phyloP scores from a whole-genome alignment of 805 yeast species.

The Metschnikowia cerradonensis region DNA sequence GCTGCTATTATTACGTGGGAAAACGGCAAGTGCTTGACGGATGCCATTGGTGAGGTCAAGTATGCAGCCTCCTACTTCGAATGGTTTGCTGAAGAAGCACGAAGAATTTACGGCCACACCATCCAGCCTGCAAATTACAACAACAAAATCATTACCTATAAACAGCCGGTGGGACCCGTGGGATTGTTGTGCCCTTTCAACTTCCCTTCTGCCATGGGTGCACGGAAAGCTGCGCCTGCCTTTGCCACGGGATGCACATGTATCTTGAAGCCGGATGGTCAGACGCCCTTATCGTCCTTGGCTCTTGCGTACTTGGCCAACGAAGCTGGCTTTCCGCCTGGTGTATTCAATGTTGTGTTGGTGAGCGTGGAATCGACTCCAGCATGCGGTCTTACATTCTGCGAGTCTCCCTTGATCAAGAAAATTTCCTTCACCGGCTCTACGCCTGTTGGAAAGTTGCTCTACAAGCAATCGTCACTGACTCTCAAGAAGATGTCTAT shows the following conservation, averaged over 20 bases:
- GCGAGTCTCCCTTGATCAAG: constrained; percentile 50
- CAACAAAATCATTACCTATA: constrained; percentile 50
- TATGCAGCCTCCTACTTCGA: constrained; percentile 52
- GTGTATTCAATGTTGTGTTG: constrained; percentile 50
- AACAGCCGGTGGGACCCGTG: constrained; percentile 62
- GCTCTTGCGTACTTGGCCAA: constrained; percentile 53
- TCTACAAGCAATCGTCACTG: constrained; percentile 57
- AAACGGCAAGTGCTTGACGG: constrained; percentile 55
- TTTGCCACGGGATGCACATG: constrained; percentile 63
- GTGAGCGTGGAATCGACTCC: constrained; percentile 48
- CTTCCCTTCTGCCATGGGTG: constrained; percentile 65
- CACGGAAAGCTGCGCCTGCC: constrained; percentile 63
- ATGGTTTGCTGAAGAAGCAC: constrained; percentile 53
- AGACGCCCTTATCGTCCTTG: constrained; percentile 58
- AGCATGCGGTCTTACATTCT: constrained; percentile 47
- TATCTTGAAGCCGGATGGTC: constrained; percentile 57
- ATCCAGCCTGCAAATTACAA: constrained; percentile 51
- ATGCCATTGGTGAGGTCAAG: constrained; percentile 52
- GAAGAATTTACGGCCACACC: constrained; percentile 52
- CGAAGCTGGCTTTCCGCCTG: constrained; percentile 59
- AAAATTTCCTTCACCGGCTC: constrained; percentile 80
- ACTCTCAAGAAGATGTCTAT: constrained; percentile 67
- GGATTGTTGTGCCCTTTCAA: constrained; percentile 66
- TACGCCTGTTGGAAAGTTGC: constrained; percentile 64
- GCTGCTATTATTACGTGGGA: constrained; percentile 56